Base-by-base conservation (phyloP, 2,329 filamentous ascomycete species). In the Ophiobolus disseminans region DNA sequence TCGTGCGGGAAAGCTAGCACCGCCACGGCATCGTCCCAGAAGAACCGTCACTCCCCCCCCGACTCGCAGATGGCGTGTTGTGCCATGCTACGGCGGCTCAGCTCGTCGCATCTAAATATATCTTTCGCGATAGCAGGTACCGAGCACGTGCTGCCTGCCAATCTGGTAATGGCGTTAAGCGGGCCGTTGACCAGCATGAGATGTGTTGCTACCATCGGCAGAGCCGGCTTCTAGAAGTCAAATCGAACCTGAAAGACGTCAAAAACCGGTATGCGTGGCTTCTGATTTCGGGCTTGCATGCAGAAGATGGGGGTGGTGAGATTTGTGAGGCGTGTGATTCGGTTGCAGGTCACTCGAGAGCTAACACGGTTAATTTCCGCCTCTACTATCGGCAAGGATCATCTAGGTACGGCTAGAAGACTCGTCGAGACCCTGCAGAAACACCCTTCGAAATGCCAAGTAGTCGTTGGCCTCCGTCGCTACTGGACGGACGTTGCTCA, bases 1-100 rank as follows among this genome's bases (percentile, higher is more conserved):
- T 47, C 35, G 40, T 49, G 52, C 41, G 42, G 52, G 57, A 61
- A 47, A 47, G 43, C 41, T 48, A 51, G 48, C 52, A 55, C 55
- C 49, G 62, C 65, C 60, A 64, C 62, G 54, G 48, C 47, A 58
- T 55, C 54, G 50, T 48, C 48, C 41, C 45, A 14, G 37, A 40
- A 35, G 37, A 13, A 21, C 20, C 13, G 3, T 14, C 20, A 14
- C 13, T 11, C 9, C 14, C 46, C 41, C 38, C 43, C 55, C 41
- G 44, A 44, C 48, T 45, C 44, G 40, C 48, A 40, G 45, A 50
- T 58, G 50, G 55, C 49, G 47, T 57, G 53, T 50, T 55, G 45
- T 55, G 52, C 45, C 43, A 20, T 32, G 23, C 44, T 49, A 44
- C 39, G 51, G 37, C 30, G 53, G 48, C 61, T 46, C 41, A 50